Conservation (phyloP, 208 protist species). For the Trypanosoma grayi region DNA sequence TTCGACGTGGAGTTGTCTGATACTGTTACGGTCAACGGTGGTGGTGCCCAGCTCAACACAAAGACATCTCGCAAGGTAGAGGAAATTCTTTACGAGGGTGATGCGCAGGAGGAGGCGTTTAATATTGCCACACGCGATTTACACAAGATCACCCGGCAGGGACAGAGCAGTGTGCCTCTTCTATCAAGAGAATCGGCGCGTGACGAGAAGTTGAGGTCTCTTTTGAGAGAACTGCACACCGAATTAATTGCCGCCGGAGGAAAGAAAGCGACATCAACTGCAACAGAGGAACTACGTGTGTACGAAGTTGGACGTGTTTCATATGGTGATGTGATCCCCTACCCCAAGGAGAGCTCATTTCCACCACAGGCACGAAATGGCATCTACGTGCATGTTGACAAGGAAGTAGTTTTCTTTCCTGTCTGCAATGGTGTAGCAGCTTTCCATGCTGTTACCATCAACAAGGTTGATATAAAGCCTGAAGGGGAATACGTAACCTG, state of each 20-base stretch:
- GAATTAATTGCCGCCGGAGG: slow-evolving; percentile 77
- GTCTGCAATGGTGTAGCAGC: slow-evolving; percentile 89
- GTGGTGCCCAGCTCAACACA: slow-evolving; percentile 65
- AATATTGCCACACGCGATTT: slow-evolving; percentile 37
- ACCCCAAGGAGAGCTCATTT: slow-evolving; percentile 29
- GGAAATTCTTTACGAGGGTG: slow-evolving; percentile 69
- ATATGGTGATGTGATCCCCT: slow-evolving; percentile 60
- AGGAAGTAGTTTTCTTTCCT: slow-evolving; percentile 92
- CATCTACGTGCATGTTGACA: slow-evolving; percentile 86
- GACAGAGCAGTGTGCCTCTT: slow-evolving; percentile 59
- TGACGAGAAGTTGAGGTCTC: slow-evolving; percentile 58
- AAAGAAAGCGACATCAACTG: slow-evolving; percentile 49
- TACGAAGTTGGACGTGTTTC: slow-evolving; percentile 69
- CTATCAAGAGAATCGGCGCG: slow-evolving; percentile 72
- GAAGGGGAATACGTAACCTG: slow-evolving; percentile 78
- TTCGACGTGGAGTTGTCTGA: slow-evolving; percentile 80
- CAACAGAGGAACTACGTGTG: slow-evolving; percentile 61
- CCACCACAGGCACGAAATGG: slow-evolving; percentile 31
- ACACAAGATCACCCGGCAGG: slow-evolving; percentile 76
- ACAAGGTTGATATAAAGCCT: slow-evolving; percentile 85
- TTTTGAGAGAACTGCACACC: slow-evolving; percentile 63
- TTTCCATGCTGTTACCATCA: slow-evolving; percentile 96
- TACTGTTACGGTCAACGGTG: slow-evolving; percentile 66
- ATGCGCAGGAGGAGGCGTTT: slow-evolving; percentile 30
- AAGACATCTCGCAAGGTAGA: slow-evolving; percentile 64